Evolutionary conservation across 768 basidiomycete species (phyloP), one percentile per base, ranked within the genome.

Genomic region (Trametopsis cervina): DNA sequence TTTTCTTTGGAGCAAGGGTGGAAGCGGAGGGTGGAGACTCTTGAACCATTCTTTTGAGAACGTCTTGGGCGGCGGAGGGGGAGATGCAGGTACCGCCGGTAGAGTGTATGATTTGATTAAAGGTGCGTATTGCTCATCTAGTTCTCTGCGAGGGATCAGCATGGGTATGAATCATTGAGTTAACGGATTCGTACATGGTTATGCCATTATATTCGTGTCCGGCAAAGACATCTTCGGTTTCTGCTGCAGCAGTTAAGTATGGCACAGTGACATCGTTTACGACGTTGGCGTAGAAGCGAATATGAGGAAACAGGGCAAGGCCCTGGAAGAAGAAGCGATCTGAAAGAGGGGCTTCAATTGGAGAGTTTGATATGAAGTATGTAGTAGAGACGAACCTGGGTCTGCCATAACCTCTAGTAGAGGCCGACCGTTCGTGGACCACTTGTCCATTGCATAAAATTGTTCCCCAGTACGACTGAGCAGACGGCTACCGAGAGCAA

Each of bases 201-300:
- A 91, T 66, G 1, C 84, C 86, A 49, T 72, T 83, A 0, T 61
- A 66, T 18, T 69, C 64, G 52, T 77, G 67, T 12, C 77, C 72
- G 11, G 69, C 66, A 60, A 90, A 91, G 0, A 78, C 73, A 62
- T 94, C 85, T 51, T 74, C 64, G 0, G 68, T 63, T 50, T 88
- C 84, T 25, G 91, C 83, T 6, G 81, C 80, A 5, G 86, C 78
- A 1, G 88, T 90, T 13, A 85, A 67, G 58, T 86, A 94, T 0
- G 92, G 88, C 2, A 95, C 91, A 0, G 90, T 90, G 2, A 68
- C 48, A 56, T 94, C 91, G 56, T 84, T 81, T 13, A 89, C 63
- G 2, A 82, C 75, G 65, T 92, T 94, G 2, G 89, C 92, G 52
- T 88, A 94, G 43, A 94, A 77, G 43, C 79, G 69, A 42, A 90